These are phyloP conservation scores for Fusarium temperatum DNA, from an alignment of 2,329 filamentous ascomycete genomes.

Conservation along the genomic window DNA sequence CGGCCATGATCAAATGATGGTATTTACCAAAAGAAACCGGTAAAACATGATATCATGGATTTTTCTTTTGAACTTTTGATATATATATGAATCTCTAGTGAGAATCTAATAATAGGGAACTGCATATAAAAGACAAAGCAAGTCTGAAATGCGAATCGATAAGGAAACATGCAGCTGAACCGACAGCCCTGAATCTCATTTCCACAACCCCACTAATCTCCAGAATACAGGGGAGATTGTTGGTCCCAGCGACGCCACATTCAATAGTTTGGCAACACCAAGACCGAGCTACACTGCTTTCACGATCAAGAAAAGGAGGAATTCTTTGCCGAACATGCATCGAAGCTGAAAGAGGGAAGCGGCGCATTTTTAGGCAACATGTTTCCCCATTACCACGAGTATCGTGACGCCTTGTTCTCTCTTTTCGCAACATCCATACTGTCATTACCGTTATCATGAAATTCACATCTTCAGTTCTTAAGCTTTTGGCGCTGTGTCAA, in stretches of 20 bases:
- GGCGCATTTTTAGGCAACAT: accelerated
- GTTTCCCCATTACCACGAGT: no score
- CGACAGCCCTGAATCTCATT: neutral
- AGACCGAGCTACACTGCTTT: neutral
- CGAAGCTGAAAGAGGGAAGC: neutral
- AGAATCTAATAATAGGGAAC: neutral
- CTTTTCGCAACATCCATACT: neutral
- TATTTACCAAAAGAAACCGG: accelerated
- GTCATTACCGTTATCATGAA: neutral
- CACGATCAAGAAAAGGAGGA: neutral
- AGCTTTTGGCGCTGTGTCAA: neutral
- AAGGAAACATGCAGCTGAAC: neutral
- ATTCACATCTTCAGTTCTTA: neutral
- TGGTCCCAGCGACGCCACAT: neutral
- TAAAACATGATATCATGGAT: no score
- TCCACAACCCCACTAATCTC: neutral
- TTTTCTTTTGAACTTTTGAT: no score
- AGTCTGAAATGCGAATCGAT: no score
- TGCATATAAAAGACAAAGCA: accelerated
- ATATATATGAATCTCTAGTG: accelerated
- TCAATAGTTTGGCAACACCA: neutral
- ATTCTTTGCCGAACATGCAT: neutral
- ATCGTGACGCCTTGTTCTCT: no score
- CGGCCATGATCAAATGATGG: neutral
- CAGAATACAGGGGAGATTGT: neutral